Evolutionary conservation across 306 rosid genomes (phyloP).

Genomic region (Crotalaria pallida): DNA sequence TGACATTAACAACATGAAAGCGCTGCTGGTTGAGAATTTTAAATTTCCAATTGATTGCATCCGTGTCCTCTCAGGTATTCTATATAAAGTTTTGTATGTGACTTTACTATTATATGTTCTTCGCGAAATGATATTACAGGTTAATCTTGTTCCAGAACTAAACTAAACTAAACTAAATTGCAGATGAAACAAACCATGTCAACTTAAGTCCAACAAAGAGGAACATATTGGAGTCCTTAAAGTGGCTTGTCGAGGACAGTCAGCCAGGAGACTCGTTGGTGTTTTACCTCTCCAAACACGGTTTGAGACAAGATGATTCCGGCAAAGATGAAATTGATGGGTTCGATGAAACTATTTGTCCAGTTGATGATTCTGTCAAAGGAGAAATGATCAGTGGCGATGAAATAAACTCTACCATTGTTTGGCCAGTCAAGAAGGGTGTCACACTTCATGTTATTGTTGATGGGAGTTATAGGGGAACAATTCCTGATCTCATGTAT

Average conservation of each 20-base stretch:
- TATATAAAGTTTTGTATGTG: neutral
- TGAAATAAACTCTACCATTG: slow-evolving; percentile 51
- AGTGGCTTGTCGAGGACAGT: slow-evolving; percentile 69
- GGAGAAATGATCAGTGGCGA: slow-evolving; percentile 60
- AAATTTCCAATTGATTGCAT: slow-evolving; percentile 32
- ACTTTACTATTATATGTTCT: neutral
- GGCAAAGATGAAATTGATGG: slow-evolving; percentile 56
- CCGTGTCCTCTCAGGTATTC: slow-evolving; percentile 60
- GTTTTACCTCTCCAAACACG: slow-evolving; percentile 85
- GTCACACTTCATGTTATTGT: slow-evolving; percentile 66
- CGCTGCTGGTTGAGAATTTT: slow-evolving; percentile 30
- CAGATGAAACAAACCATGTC: slow-evolving; percentile 32
- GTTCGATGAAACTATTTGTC: slow-evolving; percentile 62
- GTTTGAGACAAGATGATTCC: slow-evolving; percentile 49
- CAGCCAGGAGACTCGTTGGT: slow-evolving; percentile 49
- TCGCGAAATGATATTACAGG: neutral
- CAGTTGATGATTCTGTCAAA: slow-evolving; percentile 56
- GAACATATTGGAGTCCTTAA: slow-evolving; percentile 47
- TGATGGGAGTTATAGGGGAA: slow-evolving; percentile 78
- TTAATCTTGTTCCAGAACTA: neutral
- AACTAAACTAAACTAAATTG: slow-evolving; percentile 4
- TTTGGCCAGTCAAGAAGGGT: slow-evolving; percentile 45
- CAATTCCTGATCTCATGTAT: slow-evolving; percentile 54
- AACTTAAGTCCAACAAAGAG: slow-evolving; percentile 50
- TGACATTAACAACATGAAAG: slow-evolving; percentile 52